Evolutionary conservation across 306 rosid species (phyloP), one percentile per base, ranked within the genome.

Genomic region (Rubus idaeus): DNA sequence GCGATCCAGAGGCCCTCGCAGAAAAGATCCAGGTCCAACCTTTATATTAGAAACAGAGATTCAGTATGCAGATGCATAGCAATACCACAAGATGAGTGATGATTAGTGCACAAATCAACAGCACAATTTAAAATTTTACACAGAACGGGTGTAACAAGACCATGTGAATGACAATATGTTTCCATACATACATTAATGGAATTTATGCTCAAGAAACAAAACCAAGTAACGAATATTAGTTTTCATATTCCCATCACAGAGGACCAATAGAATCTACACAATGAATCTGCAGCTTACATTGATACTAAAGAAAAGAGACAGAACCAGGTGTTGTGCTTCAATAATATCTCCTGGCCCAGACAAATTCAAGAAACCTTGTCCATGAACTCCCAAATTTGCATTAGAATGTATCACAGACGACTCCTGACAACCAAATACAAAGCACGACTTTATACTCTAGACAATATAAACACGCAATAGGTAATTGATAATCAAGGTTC

Each of bases 381-480:
- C 99, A 51, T 92, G 99, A 81, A 95, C 89, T 81, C 97, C 99
- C 87, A 95, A 86, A 86, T 95, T 92, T 56, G 99, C 87, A 86
- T 88, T 92, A 71, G 99, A 95, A 81, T 85, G 99, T 83, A 95
- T 95, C 75, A 87, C 71, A 68, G 99, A 95, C 26, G 97, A 89
- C 73, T 87, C 97, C 99, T 95, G 87, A 80, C 51, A 78, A 82
- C 51, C 69, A 80, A 58, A 79, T 71, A 50, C 16, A 21, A 82
- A 86, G 72, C 46, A 74, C 61, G 68, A 70, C n/a, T 56, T 82
- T 77, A 78, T 64, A 80, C 44, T 75, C 26, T 46, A 72, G 78
- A 66, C 74, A 71, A 82, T 45, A 63, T 42, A 71, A 46, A 3
- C 42, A 47, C 41, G 2, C 11, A 71, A 8, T 35, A 71, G 13